Base-by-base conservation (phyloP, 805 yeast genomes). In the Starmerella sp. region DNA sequence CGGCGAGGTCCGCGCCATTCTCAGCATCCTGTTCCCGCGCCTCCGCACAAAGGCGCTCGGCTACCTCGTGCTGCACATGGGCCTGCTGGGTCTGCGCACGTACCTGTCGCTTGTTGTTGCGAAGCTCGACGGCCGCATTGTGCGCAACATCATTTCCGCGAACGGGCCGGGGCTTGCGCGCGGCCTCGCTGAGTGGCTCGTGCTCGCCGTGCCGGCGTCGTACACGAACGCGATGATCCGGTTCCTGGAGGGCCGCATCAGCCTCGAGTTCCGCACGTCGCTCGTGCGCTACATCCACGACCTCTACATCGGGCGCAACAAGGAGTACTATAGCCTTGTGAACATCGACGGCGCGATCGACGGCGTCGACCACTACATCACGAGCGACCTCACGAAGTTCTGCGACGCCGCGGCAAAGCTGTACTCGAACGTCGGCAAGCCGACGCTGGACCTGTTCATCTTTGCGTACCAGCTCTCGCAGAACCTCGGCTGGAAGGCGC, bases 191-290 rank as follows among this genome's bases (percentile, higher is more conserved):
- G 84, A 85, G 68, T 90, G 97, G 97, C 79, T 90, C 56, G 70
- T 86, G 57, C 82, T 90, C 65, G 96, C 96, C 0, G 80, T 90
- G 58, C 97, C 97, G 2, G 95, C 96, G 0, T 82, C 93, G 3
- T 90, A 87, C 68, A 85, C 96, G 35, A 90, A 90, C 69, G 84
- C 95, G 48, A 89, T 91, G 55, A 90, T 90, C 66, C 86, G 84
- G 66, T 86, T 78, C 64, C 71, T 90, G 62, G 86, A 89, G 53
- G 79, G 83, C 64, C 77, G 86, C 62, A 72, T 90, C 56, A 81
- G 95, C 11, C 75, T 88, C 53, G 86, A 86, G 63, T 90, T 90
- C 73, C 80, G 97, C 73, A 83, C 93, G 1, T 83, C 83, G 60
- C 74, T 90, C 62, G 80, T 84, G 38, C 78, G 96, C 62, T 90